A percentile compares a stretch with the other conserved stretches of the same genome.
Conservation (phyloP, 2,329 filamentous ascomycete genomes). For the Diplodia corticola region DNA sequence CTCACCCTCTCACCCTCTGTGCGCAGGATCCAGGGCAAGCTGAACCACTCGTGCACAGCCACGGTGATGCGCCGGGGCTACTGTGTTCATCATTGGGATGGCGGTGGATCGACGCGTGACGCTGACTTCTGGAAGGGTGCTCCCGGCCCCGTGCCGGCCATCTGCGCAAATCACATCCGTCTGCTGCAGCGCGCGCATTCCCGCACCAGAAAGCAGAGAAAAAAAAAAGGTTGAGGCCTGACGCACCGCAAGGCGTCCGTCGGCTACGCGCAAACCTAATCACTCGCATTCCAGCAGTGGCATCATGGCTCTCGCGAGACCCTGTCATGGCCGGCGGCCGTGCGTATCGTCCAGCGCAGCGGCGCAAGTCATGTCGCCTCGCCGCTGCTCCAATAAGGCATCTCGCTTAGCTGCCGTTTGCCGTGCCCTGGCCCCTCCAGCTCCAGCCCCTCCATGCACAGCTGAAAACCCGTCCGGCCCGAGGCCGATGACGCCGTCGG, state of each 20-base stretch:
- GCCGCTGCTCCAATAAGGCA: constrained; percentile 3
- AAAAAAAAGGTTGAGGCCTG: not conserved
- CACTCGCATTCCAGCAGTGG: not conserved
- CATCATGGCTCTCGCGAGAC: constrained; percentile 9
- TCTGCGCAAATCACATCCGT: not conserved
- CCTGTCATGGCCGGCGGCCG: constrained; percentile 8
- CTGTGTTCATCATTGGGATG: not conserved
- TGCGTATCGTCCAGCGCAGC: constrained; percentile 8
- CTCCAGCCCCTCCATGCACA: not conserved
- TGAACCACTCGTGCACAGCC: constrained; percentile 8
- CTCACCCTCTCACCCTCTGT: too few relatives aligned
- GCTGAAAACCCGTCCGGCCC: constrained; percentile 15
- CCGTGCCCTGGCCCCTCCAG: not conserved
- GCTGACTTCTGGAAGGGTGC: constrained; percentile 13
- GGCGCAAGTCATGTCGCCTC: constrained; percentile 11
- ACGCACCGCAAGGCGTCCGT: not conserved
- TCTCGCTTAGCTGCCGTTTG: constrained; percentile 15
- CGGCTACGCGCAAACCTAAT: not conserved
- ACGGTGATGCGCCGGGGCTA: constrained; percentile 8
- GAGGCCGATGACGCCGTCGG: not conserved
- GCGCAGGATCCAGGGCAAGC: not conserved
- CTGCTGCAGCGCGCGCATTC: not conserved
- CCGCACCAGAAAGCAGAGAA: not conserved
- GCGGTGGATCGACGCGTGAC: constrained; percentile 18
- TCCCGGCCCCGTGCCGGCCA: constrained; percentile 6